Conservation (phyloP, 2,329 filamentous ascomycete species). For the Berkeleyomyces rouxiae region DNA sequence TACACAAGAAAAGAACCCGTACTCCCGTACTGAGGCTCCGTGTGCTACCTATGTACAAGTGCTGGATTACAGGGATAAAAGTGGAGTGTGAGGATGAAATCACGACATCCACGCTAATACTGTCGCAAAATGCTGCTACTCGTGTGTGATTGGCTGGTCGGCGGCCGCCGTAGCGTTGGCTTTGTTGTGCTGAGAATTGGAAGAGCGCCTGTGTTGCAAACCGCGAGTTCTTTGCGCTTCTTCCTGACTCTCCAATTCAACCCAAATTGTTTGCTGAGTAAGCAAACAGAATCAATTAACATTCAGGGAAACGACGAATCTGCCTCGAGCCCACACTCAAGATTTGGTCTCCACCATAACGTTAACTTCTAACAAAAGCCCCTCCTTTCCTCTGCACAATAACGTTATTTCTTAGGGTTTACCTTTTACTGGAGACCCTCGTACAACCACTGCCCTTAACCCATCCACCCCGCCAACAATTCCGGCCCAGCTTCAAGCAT, state of each 20-base stretch:
- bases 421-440: neutral
- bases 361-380: neutral
- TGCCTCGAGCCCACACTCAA: neutral
- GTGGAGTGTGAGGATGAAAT: constrained; percentile 18
- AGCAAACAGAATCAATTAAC: neutral
- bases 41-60: neutral
- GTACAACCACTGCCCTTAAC: neutral
- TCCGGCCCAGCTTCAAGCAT: neutral
- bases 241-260: too few relatives aligned
- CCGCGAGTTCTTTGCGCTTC: neutral
- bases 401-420: neutral
- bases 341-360: neutral
- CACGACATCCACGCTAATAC: constrained; percentile 37
- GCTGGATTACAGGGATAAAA: neutral
- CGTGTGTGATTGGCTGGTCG: constrained; percentile 21
- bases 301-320: too few relatives aligned
- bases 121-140: constrained; percentile 24
- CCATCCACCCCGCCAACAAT: neutral
- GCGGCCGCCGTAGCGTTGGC: neutral
- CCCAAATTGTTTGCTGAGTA: neutral
- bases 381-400: neutral
- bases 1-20: neutral
- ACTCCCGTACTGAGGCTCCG: neutral
- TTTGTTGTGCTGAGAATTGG: neutral
- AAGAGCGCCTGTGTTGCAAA: too few relatives aligned